Conservation (phyloP, 495 filamentous ascomycete genomes). For the Poronia punctata region DNA sequence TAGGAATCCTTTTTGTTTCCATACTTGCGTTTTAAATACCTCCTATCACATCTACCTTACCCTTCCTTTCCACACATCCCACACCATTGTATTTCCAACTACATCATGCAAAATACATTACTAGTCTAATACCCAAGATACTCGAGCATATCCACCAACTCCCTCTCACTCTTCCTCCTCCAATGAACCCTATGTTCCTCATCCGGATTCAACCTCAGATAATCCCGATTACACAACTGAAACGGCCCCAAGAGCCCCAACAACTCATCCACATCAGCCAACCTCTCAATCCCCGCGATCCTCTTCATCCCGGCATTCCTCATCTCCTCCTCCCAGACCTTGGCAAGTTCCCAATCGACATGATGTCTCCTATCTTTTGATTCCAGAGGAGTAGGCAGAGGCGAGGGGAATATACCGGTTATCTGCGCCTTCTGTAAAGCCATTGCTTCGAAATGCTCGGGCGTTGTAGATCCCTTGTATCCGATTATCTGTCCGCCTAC, state of each 20-base stretch:
- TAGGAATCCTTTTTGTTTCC: too few species aligned
- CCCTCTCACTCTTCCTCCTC: slow-evolving; percentile 9
- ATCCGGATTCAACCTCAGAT: slow-evolving; percentile 22
- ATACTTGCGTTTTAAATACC: too few species aligned
- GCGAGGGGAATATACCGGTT: slow-evolving; percentile 14
- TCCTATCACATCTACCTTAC: too few species aligned
- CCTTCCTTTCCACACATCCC: too few species aligned
- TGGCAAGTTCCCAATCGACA: slow-evolving; percentile 19
- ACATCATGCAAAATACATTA: too few species aligned
- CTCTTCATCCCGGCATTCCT: too few species aligned
- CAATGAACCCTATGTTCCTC: slow-evolving; percentile 13
- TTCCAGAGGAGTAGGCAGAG: slow-evolving; percentile 2
- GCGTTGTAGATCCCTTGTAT: slow-evolving; percentile 9
- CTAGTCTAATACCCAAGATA: slow-evolving; percentile 8
- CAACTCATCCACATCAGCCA: slow-evolving; percentile 25
- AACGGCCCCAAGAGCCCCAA: slow-evolving; percentile 20
- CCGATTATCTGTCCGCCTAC: slow-evolving; percentile 11
- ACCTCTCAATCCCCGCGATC: slow-evolving; percentile 26
- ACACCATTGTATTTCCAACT: too few species aligned
- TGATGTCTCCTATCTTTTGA: slow-evolving; percentile 5
- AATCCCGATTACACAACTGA: slow-evolving; percentile 21
- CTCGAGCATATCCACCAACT: slow-evolving; percentile 11
- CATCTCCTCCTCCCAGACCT: slow-evolving; percentile 20
- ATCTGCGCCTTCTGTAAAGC: slow-evolving; percentile 16
- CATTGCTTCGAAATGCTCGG: slow-evolving; percentile 8